Conservation (phyloP, 208 protist species). For the Leishmania tarentolae region DNA sequence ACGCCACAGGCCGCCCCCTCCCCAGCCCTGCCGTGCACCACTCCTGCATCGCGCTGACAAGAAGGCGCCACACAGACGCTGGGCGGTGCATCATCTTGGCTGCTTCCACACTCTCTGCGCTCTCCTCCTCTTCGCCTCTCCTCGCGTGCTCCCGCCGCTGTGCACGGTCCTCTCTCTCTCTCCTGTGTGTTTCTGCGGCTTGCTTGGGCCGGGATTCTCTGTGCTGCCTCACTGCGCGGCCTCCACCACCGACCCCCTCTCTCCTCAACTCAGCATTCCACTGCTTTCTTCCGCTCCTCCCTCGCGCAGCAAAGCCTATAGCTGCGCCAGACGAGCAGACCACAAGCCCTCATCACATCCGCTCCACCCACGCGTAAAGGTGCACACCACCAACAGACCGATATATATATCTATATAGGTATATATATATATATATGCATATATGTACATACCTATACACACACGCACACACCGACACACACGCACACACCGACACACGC, state of each 20-base stretch:
- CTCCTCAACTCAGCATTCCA: neutral
- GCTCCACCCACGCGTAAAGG: neutral
- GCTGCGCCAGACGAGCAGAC: neutral
- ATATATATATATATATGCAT: no score
- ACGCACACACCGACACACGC: no score
- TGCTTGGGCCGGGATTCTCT: neutral
- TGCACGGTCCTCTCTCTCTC: neutral
- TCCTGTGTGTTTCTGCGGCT: neutral
- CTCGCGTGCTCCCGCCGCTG: neutral
- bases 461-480: no score
- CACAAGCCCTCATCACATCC: neutral
- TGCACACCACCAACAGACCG: neutral
- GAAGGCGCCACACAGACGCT: neutral
- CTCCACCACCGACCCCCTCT: neutral
- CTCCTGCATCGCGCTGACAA: no score
- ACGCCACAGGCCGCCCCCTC: neutral
- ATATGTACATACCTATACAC: no score
- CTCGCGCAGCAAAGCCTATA: neutral
- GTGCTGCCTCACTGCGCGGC: neutral
- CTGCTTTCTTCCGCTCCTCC: neutral
- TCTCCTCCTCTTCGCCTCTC: neutral
- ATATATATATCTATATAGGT: no score
- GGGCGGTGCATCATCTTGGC: neutral
- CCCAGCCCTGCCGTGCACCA: no score
- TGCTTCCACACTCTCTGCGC: neutral